Evolutionary conservation across 108 stramenopile genomes (phyloP).

Genomic region (Pseudonitzschia pungens): DNA sequence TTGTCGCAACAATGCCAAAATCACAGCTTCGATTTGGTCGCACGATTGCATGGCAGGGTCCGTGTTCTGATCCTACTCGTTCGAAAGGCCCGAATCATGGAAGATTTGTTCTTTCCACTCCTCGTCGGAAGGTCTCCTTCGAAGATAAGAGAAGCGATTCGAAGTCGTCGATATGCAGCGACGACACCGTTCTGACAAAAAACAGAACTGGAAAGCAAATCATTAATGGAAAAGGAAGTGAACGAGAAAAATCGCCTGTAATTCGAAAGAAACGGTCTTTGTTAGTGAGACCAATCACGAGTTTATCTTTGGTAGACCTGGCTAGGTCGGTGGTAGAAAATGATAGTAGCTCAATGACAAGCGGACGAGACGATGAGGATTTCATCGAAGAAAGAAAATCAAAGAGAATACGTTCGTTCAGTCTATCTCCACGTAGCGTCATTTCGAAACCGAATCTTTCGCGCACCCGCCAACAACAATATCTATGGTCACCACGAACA

Average conservation of each 20-base stretch:
- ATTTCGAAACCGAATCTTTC: background rate
- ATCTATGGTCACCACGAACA: background rate
- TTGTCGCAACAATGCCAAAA: background rate
- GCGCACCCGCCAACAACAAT: background rate
- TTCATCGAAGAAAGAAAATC: background rate
- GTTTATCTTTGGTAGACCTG: constrained; percentile 34
- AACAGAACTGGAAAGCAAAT: background rate
- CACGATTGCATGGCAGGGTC: too few relatives aligned
- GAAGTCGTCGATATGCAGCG: constrained; percentile 1
- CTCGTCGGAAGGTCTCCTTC: constrained; percentile 31
- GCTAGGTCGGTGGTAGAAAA: constrained; percentile 16
- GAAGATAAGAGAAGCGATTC: constrained; percentile 15
- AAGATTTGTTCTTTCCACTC: constrained; percentile 3
- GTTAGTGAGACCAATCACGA: constrained; percentile 25
- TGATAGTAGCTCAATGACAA: background rate
- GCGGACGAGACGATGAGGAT: background rate
- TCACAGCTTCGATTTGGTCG: background rate
- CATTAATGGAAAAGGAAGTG: background rate
- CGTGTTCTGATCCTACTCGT: background rate
- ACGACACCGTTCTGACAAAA: constrained; percentile 3
- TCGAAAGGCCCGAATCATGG: background rate
- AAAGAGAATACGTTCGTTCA: constrained; percentile 5
- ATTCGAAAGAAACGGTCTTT: constrained; percentile 3
- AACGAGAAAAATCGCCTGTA: background rate
- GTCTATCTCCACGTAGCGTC: background rate